Conservation (phyloP, 805 yeast species). For the Candida michaelii region DNA sequence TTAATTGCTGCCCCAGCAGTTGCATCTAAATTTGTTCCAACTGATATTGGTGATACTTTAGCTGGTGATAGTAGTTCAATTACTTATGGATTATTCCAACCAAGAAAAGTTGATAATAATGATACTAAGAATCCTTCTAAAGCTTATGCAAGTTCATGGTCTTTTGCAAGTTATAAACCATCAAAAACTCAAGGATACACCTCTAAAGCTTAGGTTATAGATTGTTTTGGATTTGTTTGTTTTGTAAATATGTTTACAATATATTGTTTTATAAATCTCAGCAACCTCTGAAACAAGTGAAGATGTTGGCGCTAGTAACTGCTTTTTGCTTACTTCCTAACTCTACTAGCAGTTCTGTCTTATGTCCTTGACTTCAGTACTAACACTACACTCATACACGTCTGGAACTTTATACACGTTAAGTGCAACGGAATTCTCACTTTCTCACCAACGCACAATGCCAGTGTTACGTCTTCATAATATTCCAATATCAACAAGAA, state of each 20-base stretch:
- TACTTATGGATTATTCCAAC: constrained; percentile 78
- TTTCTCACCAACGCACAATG: too few species aligned
- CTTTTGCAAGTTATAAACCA: constrained; percentile 38
- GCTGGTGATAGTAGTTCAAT: constrained; percentile 29
- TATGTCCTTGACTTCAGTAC: too few species aligned
- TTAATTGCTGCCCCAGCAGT: constrained; percentile 90
- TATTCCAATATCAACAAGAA: constrained; percentile 50
- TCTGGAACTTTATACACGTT: too few species aligned
- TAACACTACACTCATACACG: too few species aligned
- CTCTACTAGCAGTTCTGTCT: too few species aligned
- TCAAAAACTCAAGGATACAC: constrained; percentile 56
- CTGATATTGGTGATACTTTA: constrained; percentile 29
- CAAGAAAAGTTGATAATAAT: constrained; percentile 75
- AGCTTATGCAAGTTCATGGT: constrained; percentile 45
- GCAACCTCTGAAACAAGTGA: too few species aligned
- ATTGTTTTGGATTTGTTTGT: constrained; percentile 9
- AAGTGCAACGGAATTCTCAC: too few species aligned
- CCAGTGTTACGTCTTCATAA: constrained; percentile 16
- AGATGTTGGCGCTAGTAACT: too few species aligned
- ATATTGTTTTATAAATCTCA: constrained; percentile 3
- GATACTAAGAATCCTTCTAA: constrained; percentile 63
- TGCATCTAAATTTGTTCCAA: constrained; percentile 59
- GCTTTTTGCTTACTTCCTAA: too few species aligned
- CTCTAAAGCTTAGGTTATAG: constrained; percentile 44
- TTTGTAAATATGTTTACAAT: constrained; percentile 8